These are phyloP conservation scores for Fusarium irregulare DNA, from an alignment of 2,329 filamentous ascomycete genomes.

Conservation along the genomic window DNA sequence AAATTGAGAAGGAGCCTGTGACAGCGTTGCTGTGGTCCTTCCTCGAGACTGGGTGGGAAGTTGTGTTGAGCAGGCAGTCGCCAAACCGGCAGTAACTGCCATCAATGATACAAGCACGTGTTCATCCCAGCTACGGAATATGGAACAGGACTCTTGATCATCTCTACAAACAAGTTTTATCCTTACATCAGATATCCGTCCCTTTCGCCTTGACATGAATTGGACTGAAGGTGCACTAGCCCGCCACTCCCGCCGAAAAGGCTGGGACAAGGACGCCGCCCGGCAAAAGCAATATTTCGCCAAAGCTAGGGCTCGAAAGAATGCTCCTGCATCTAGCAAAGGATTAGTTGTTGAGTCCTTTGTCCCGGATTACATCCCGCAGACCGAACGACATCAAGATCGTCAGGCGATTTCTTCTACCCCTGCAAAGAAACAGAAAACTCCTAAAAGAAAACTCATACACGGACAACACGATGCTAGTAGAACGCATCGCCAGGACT, in stretches of 20 bases:
- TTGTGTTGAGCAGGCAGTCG: not conserved
- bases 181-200: not conserved
- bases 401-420: not conserved
- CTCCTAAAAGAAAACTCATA: conserved; percentile 21
- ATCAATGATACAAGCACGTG: not conserved
- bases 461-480: not conserved
- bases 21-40: not conserved
- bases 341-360: conserved; percentile 29
- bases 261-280: conserved; percentile 49
- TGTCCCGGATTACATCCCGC: conserved; percentile 46
- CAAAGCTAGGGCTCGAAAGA: conserved; percentile 47
- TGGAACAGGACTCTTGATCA: not conserved
- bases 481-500: too few relatives aligned
- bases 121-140: not conserved
- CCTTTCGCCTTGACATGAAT: conserved; percentile 50
- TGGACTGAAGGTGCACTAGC: conserved; percentile 55
- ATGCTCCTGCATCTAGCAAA: conserved; percentile 18
- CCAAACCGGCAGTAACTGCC: not conserved
- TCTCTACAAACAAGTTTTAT: not conserved
- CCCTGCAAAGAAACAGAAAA: conserved; percentile 13
- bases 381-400: not conserved
- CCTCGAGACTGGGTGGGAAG: not conserved
- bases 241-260: conserved; percentile 51
- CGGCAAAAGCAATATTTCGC: conserved; percentile 56
- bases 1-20: not conserved